Percentiles rank a stretch among this genome's conserved stretches.
These are phyloP conservation scores for Xylaria grammica DNA, from an alignment of 495 filamentous ascomycete species.

Conservation along the genomic window DNA sequence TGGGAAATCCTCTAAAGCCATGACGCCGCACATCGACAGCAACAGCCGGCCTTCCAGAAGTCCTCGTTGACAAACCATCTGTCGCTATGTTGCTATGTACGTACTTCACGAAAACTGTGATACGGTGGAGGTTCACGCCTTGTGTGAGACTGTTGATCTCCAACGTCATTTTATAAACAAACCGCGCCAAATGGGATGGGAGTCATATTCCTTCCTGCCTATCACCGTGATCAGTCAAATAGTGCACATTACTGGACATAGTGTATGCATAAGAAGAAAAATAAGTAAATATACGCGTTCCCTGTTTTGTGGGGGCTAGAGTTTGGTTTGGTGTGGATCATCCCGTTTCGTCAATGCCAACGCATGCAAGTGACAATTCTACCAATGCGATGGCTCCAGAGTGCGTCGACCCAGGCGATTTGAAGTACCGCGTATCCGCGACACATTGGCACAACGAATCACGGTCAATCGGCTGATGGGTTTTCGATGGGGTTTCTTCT, in stretches of 20 bases:
- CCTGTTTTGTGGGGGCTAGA: slow-evolving; percentile 8
- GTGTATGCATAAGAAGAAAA: slow-evolving; percentile 13
- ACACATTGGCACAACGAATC: slow-evolving; percentile 29
- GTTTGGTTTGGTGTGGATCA: slow-evolving; percentile 21
- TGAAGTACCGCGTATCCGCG: slow-evolving; percentile 31
- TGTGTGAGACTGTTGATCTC: neutral
- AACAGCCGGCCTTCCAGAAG: neutral
- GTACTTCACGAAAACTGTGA: neutral
- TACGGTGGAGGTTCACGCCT: too few species aligned
- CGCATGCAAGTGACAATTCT: slow-evolving; percentile 32
- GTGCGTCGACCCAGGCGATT: slow-evolving; percentile 26
- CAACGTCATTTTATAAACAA: neutral
- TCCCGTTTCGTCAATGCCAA: slow-evolving; percentile 35
- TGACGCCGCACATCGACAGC: neutral
- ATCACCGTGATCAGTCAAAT: neutral
- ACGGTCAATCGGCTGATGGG: slow-evolving; percentile 22
- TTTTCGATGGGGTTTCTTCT: slow-evolving; percentile 1
- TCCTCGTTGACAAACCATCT: neutral
- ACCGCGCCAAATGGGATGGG: slow-evolving; percentile 1
- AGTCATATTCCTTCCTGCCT: neutral
- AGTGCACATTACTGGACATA: too few species aligned
- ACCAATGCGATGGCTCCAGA: slow-evolving; percentile 27
- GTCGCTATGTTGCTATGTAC: too few species aligned
- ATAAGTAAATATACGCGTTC: slow-evolving; percentile 17
- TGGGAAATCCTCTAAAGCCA: neutral